Evolutionary conservation across 805 yeast genomes (phyloP).

Genomic region (Wickerhamiella domercqiae): DNA sequence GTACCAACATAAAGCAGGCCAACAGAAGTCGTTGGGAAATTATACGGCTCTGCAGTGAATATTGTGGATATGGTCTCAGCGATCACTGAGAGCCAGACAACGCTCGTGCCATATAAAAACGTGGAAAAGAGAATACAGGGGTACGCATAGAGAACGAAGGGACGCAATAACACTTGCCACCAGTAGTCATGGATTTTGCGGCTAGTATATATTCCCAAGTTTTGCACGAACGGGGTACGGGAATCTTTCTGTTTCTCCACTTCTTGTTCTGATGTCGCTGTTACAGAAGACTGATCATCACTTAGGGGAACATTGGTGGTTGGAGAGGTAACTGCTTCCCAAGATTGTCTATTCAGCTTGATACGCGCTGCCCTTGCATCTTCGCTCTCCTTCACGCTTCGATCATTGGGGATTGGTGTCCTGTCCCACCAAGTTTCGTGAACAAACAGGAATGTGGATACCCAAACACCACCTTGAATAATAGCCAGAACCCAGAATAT

Average conservation of each 20-base stretch:
- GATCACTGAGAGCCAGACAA: slow-evolving; percentile 48
- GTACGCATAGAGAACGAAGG: slow-evolving; percentile 34
- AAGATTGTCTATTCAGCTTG: slow-evolving; percentile 10
- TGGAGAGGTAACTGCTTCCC: neutral
- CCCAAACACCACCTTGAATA: slow-evolving; percentile 32
- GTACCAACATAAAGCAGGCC: slow-evolving; percentile 43
- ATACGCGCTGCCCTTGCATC: slow-evolving; percentile 29
- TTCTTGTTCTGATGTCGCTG: neutral
- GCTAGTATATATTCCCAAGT: slow-evolving; percentile 34
- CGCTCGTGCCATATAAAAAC: slow-evolving; percentile 38
- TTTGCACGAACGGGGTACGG: slow-evolving; percentile 20
- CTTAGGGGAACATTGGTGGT: neutral
- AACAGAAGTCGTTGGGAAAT: slow-evolving; percentile 31
- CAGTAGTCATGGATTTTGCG: slow-evolving; percentile 34
- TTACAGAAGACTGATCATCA: neutral
- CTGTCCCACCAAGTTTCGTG: slow-evolving; percentile 56
- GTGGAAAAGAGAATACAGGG: slow-evolving; percentile 40
- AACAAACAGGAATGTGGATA: slow-evolving; percentile 36
- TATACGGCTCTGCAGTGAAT: slow-evolving; percentile 32
- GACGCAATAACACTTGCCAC: slow-evolving; percentile 42
- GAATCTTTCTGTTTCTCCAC: neutral
- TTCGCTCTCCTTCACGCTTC: slow-evolving; percentile 33
- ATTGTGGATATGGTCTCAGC: slow-evolving; percentile 41
- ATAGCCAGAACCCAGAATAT: slow-evolving; percentile 44
- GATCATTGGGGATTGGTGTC: slow-evolving; percentile 34